phyloP scores from a whole-genome alignment of 176 grass and related monocot species.

The Oryza meyeriana region DNA sequence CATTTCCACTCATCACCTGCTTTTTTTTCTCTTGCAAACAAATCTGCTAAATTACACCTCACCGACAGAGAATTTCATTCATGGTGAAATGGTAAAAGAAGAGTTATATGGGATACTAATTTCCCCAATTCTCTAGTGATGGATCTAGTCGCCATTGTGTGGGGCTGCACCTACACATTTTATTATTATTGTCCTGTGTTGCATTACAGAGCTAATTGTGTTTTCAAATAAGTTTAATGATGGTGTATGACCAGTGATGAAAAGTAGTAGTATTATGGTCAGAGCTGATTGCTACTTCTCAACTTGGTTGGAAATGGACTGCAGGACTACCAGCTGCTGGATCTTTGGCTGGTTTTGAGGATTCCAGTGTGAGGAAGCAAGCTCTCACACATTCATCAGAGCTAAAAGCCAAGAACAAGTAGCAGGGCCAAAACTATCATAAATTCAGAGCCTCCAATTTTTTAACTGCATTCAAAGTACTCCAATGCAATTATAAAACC shows the following conservation, averaged over 20 bases:
- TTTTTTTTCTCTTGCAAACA: neutral
- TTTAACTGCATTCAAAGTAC: neutral
- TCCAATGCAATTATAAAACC: neutral
- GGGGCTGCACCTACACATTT: neutral
- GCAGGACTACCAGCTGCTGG: neutral
- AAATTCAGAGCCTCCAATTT: neutral
- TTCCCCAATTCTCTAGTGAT: neutral
- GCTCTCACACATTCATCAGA: neutral
- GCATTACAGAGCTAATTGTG: neutral
- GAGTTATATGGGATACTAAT: neutral
- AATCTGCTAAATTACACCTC: neutral
- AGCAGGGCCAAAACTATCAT: neutral
- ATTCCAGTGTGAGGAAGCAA: conserved; percentile 24
- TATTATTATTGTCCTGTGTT: neutral
- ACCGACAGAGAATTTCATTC: neutral
- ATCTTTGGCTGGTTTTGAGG: conserved; percentile 1
- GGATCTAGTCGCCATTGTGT: neutral
- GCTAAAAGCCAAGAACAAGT: neutral
- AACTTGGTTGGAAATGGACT: conserved; percentile 1
- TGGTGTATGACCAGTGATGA: neutral
- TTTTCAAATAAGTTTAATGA: neutral
- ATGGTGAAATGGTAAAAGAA: neutral
- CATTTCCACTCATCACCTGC: neutral
- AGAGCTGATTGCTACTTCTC: neutral
- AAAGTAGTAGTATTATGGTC: neutral